phyloP scores from a whole-genome alignment of 495 filamentous ascomycete genomes.

The Aspergillus egyptiacus region DNA sequence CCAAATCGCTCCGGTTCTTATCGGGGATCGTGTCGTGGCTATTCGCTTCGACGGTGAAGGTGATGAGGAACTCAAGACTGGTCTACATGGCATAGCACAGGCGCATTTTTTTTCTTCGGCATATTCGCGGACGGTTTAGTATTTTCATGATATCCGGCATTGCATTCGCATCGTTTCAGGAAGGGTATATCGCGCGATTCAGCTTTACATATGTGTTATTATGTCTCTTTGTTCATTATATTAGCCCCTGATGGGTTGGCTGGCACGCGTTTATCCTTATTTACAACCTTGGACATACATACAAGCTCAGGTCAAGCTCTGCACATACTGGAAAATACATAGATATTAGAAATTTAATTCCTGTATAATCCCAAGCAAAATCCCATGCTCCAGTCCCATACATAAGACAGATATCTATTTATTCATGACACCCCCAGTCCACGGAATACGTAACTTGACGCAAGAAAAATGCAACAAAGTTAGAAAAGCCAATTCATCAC shows the following conservation, averaged over 20 bases:
- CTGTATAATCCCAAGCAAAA: not conserved
- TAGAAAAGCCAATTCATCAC: not conserved
- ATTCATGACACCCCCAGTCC: not conserved
- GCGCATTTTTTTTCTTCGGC: conserved; percentile 11
- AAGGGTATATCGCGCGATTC: too few relatives aligned
- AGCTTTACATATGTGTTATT: too few relatives aligned
- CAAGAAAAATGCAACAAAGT: not conserved
- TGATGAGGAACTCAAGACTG: not conserved
- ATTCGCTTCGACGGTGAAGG: not conserved
- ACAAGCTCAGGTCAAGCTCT: too few relatives aligned
- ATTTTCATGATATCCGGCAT: conserved; percentile 10
- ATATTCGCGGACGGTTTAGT: not conserved
- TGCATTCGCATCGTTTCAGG: too few relatives aligned
- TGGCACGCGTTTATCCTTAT: too few relatives aligned
- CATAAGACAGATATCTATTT: not conserved
- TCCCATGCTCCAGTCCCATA: not conserved
- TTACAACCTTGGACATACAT: too few relatives aligned
- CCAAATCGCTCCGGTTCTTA: not conserved
- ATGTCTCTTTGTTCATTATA: too few relatives aligned
- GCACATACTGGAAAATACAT: not conserved
- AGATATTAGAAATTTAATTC: not conserved
- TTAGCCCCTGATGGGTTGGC: too few relatives aligned
- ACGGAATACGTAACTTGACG: not conserved
- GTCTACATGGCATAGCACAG: conserved; percentile 13
- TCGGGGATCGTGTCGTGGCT: not conserved